These are phyloP conservation scores for Moelleriella libera DNA, from an alignment of 2,329 filamentous ascomycete species.

Conservation along the genomic window DNA sequence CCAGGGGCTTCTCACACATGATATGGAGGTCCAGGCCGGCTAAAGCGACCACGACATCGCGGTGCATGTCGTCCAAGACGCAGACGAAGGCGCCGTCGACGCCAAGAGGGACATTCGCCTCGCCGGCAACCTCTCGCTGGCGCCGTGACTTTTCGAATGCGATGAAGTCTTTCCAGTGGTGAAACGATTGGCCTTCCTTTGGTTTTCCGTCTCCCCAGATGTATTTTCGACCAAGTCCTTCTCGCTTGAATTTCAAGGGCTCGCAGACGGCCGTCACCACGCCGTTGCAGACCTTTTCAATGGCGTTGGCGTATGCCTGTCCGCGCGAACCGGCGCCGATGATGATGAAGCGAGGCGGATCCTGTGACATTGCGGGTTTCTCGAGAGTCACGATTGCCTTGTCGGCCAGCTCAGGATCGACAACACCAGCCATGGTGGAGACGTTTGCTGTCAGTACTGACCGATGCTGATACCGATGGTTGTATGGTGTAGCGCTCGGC, in stretches of 20 bases:
- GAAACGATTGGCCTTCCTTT: conserved; percentile 52
- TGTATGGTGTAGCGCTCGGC: no score
- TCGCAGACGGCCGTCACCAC: conserved; percentile 69
- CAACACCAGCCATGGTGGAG: conserved; percentile 9
- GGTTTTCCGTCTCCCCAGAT: conserved; percentile 50
- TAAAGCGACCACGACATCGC: conserved; percentile 62
- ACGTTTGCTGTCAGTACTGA: neutral
- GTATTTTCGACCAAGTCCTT: conserved; percentile 52
- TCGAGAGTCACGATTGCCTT: conserved; percentile 16
- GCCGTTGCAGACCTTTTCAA: conserved; percentile 49
- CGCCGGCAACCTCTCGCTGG: conserved; percentile 31
- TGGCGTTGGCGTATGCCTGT: conserved; percentile 55
- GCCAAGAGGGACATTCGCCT: conserved; percentile 30
- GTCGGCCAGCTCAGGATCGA: conserved; percentile 11
- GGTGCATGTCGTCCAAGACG: conserved; percentile 81
- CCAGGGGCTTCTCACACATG: conserved; percentile 90
- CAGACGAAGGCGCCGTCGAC: conserved; percentile 50
- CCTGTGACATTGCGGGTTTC: conserved; percentile 29
- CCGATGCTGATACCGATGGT: no score
- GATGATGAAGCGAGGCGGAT: conserved; percentile 55
- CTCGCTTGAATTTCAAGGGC: conserved; percentile 63
- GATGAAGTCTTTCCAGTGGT: conserved; percentile 64
- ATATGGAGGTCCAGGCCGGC: conserved; percentile 62
- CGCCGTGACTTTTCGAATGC: conserved; percentile 53
- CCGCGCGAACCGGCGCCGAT: conserved; percentile 76